Evolutionary conservation across 192 early-diverging fungal species (phyloP).

Genomic region (Coemansia sp.): DNA sequence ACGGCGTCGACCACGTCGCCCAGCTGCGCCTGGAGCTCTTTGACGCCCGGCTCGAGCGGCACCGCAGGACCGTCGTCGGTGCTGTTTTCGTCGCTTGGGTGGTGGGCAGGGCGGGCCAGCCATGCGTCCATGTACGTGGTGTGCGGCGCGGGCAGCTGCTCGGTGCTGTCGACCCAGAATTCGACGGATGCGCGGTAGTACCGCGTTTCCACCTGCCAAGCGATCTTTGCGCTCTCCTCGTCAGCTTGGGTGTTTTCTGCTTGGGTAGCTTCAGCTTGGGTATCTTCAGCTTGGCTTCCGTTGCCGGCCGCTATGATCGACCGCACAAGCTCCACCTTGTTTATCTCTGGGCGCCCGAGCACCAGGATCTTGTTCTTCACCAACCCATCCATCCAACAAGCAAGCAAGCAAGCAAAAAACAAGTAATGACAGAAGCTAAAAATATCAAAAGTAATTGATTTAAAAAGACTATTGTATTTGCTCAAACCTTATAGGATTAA

Average conservation of each 20-base stretch:
- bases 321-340: conserved; percentile 19
- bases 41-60: background rate
- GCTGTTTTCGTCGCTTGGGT: background rate
- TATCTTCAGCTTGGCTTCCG: background rate
- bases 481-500: background rate
- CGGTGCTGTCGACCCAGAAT: conserved; percentile 49
- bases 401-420: background rate
- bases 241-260: no score
- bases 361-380: conserved; percentile 48
- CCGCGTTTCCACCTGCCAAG: conserved; percentile 36
- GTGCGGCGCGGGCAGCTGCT: conserved; percentile 12
- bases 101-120: conserved; percentile 15
- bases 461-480: background rate
- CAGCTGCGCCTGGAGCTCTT: conserved; percentile 29
- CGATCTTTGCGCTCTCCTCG: conserved; percentile 10
- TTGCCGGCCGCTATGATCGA: conserved; percentile 3
- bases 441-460: background rate
- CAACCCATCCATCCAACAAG: background rate
- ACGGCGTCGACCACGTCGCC: conserved; percentile 42
- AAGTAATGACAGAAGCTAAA: background rate
- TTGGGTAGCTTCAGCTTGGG: no score
- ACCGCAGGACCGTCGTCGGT: no score
- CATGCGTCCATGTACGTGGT: conserved; percentile 24
- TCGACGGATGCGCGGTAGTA: conserved; percentile 36
- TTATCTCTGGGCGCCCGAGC: conserved; percentile 22